These are phyloP conservation scores for Paraconiothyrium brasiliense DNA, from an alignment of 2,329 filamentous ascomycete genomes.

Conservation along the genomic window DNA sequence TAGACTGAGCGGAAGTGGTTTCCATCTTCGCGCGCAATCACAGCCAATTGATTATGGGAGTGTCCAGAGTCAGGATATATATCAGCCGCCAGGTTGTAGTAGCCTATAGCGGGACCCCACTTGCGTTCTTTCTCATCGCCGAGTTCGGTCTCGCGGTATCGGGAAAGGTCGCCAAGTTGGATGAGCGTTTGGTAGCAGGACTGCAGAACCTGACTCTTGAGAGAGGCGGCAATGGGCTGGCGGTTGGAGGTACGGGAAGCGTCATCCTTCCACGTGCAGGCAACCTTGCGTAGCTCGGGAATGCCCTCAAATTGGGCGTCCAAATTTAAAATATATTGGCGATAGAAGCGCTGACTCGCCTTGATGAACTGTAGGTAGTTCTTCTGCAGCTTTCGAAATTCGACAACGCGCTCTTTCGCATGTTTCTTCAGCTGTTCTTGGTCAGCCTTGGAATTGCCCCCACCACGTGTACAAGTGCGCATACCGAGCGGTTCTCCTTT, in stretches of 20 bases:
- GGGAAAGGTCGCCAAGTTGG: constrained; percentile 86
- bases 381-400: constrained; percentile 81
- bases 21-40: constrained; percentile 79
- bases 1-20: constrained; percentile 88
- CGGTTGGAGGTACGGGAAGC: constrained; percentile 40
- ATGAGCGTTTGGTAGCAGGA: constrained; percentile 87
- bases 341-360: constrained; percentile 87
- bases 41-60: constrained; percentile 89
- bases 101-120: constrained; percentile 82
- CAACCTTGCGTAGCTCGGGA: constrained; percentile 66
- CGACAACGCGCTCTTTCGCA: constrained; percentile 64
- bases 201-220: constrained; percentile 69
- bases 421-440: constrained; percentile 54
- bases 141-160: constrained; percentile 81
- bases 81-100: constrained; percentile 83
- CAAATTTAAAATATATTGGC: constrained; percentile 81
- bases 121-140: constrained; percentile 72
- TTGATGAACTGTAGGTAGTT: constrained; percentile 87
- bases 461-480: constrained; percentile 10
- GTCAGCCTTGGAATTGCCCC: constrained; percentile 18
- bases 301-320: constrained; percentile 68
- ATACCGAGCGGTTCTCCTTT: constrained; percentile 58
- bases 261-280: constrained; percentile 53
- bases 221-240: constrained; percentile 54
- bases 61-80: constrained; percentile 81